Evolutionary conservation across 2,329 filamentous ascomycete genomes (phyloP).

Genomic region (Myriosclerotinia duriaeana): DNA sequence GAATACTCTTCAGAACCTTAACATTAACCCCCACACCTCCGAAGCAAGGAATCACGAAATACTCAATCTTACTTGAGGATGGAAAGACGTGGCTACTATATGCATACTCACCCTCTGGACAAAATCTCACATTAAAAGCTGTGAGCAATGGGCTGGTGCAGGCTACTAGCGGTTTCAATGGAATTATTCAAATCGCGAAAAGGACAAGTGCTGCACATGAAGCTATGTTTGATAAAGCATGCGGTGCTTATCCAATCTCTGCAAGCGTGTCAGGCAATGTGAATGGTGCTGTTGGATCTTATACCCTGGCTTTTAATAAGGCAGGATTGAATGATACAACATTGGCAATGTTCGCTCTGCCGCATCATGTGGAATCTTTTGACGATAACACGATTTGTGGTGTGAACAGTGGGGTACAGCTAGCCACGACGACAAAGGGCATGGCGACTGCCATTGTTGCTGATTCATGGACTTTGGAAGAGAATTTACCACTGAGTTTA

Average conservation of each 20-base stretch:
- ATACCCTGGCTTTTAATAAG: constrained; percentile 72
- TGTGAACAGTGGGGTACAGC: constrained; percentile 27
- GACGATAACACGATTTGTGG: constrained; percentile 44
- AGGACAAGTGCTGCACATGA: constrained; percentile 52
- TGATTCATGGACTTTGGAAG: constrained; percentile 75
- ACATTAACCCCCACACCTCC: constrained; percentile 56
- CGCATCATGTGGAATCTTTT: constrained; percentile 81
- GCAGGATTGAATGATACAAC: constrained; percentile 58
- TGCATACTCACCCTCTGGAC: constrained; percentile 58
- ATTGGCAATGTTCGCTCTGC: constrained; percentile 82
- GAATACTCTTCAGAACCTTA: constrained; percentile 71
- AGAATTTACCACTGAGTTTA: constrained; percentile 71
- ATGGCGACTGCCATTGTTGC: constrained; percentile 69
- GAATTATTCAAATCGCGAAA: constrained; percentile 81
- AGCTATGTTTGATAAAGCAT: constrained; percentile 69
- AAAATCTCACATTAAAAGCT: constrained; percentile 66
- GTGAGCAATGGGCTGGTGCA: constrained; percentile 64
- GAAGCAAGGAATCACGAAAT: constrained; percentile 71
- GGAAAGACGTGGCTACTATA: constrained; percentile 79
- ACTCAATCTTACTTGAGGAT: constrained; percentile 70
- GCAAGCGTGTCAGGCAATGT: constrained; percentile 64
- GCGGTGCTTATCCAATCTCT: constrained; percentile 70
- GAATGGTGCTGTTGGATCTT: constrained; percentile 61
- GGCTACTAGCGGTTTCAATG: constrained; percentile 67
- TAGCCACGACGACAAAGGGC: constrained; percentile 86